Evolutionary conservation across 495 filamentous ascomycete genomes (phyloP).

Genomic region (Aspergillus conjunctus): DNA sequence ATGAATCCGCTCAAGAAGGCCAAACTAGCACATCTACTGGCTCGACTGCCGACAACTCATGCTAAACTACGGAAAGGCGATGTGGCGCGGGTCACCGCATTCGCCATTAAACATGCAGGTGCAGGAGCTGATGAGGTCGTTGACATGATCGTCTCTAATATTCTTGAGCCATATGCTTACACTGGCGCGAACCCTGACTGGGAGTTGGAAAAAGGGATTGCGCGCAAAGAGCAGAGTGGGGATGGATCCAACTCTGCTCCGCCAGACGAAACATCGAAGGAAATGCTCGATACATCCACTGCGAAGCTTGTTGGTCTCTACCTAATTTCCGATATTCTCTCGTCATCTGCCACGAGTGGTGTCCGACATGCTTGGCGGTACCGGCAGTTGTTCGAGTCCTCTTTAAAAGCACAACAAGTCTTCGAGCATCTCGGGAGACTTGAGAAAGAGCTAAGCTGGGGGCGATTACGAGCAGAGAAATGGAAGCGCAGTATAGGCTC

Average conservation of each 20-base stretch:
- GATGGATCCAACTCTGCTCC: constrained; percentile 34
- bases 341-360: constrained; percentile 77
- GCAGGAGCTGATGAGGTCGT: constrained; percentile 84
- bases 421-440: constrained; percentile 83
- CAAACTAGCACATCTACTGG: constrained; percentile 76
- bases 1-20: constrained; percentile 85
- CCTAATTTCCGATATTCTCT: constrained; percentile 85
- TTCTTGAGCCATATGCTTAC: constrained; percentile 67
- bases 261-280: constrained; percentile 37
- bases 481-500: constrained; percentile 80
- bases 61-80: constrained; percentile 80
- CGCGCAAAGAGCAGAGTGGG: constrained; percentile 43
- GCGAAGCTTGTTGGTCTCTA: constrained; percentile 83
- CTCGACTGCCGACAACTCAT: constrained; percentile 76
- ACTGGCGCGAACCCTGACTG: constrained; percentile 60
- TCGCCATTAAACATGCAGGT: constrained; percentile 86
- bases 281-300: constrained; percentile 64
- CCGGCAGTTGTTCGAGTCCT: constrained; percentile 78
- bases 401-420: constrained; percentile 66
- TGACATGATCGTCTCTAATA: constrained; percentile 79
- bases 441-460: constrained; percentile 77
- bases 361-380: constrained; percentile 91
- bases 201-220: constrained; percentile 40
- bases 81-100: constrained; percentile 81
- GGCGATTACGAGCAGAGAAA: constrained; percentile 80